phyloP scores from a whole-genome alignment of 441 rosid genomes.

The Macaranga tanarius region DNA sequence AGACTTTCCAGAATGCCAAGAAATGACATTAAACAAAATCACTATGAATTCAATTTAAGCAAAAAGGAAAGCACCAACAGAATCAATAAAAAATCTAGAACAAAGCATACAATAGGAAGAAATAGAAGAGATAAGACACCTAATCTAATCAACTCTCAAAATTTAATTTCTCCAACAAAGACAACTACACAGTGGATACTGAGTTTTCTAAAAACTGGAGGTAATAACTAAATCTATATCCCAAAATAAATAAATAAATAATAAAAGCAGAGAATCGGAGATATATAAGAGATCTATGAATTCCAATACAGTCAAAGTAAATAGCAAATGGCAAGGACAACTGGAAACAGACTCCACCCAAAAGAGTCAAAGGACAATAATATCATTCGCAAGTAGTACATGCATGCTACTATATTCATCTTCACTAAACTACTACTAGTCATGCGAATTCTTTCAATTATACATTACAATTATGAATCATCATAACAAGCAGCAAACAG shows the following conservation, averaged over 20 bases:
- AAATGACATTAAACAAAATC: constrained; percentile 6
- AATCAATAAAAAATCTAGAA: not conserved
- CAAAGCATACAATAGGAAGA: not conserved
- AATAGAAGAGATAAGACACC: not conserved
- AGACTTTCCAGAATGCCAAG: not conserved
- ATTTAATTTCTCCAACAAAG: not conserved
- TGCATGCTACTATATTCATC: not conserved
- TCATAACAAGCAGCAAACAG: not conserved
- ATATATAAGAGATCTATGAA: too few species aligned
- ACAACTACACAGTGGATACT: not conserved
- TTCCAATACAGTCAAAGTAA: too few species aligned
- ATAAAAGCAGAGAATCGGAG: too few species aligned
- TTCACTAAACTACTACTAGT: not conserved
- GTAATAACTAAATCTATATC: not conserved
- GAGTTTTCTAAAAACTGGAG: not conserved
- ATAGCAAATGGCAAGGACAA: not conserved
- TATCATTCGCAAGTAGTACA: not conserved
- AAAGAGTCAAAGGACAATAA: not conserved
- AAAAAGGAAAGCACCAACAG: not conserved
- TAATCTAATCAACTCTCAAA: not conserved
- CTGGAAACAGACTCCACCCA: not conserved
- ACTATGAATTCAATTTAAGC: not conserved
- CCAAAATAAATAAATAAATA: too few species aligned
- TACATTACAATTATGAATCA: not conserved
- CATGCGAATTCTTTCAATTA: not conserved